Evolutionary conservation across 495 filamentous ascomycete species (phyloP).

Genomic region (Hypoxylon subgilvum): DNA sequence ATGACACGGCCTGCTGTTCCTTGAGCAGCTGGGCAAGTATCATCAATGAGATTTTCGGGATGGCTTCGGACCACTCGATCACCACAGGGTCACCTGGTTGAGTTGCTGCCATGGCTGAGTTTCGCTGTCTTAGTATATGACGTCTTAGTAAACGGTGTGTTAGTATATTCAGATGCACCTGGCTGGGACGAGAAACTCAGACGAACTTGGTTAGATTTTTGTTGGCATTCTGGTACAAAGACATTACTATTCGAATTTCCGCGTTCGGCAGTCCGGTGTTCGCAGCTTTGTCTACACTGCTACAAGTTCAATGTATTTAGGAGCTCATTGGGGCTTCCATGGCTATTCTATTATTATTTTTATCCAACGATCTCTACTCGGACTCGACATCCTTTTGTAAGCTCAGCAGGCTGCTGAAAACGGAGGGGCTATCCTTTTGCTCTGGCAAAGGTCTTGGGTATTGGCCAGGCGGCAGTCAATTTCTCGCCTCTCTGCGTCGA

Average conservation of each 20-base stretch:
- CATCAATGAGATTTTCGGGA: no score
- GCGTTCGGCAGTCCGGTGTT: slow-evolving; percentile 10
- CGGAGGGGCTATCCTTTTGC: slow-evolving; percentile 5
- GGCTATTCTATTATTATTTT: no score
- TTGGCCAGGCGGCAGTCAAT: background rate
- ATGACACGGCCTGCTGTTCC: background rate
- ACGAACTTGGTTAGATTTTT: slow-evolving; percentile 18
- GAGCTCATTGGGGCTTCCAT: background rate
- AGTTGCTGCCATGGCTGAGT: slow-evolving; percentile 8
- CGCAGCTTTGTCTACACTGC: slow-evolving; percentile 21
- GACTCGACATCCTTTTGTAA: slow-evolving; percentile 18
- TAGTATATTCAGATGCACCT: no score
- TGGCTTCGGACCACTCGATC: no score
- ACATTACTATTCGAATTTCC: background rate
- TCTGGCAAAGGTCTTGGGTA: background rate
- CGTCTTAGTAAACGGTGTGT: no score
- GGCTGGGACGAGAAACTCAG: background rate
- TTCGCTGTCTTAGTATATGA: background rate
- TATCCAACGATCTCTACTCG: no score
- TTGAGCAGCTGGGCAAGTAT: background rate
- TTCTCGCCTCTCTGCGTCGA: no score
- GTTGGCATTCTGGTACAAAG: slow-evolving; percentile 24
- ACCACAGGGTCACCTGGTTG: no score
- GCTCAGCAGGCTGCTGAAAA: slow-evolving; percentile 12
- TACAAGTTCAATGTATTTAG: background rate